Base-by-base conservation (phyloP, 768 basidiomycete genomes). In the Mycena floridula region DNA sequence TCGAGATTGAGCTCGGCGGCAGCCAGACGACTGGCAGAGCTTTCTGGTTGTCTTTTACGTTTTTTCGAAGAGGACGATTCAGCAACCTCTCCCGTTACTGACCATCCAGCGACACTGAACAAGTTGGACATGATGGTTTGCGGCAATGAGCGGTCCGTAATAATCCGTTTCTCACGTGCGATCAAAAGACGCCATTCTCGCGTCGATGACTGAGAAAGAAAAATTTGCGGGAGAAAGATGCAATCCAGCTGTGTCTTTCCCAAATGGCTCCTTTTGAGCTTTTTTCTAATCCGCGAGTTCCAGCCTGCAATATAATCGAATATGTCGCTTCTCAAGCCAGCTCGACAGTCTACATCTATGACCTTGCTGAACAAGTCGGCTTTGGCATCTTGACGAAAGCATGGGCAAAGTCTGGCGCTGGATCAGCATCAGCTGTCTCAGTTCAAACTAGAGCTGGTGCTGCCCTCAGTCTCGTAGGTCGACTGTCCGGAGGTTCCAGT, bases 391-490 rank as follows among this genome's bases (percentile, higher is more conserved):
- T 82, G 46, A 82, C 87, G 25, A 85, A 81, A 56, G 70, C 76
- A 40, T 86, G 83, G 82, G 64, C 76, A 3, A 60, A 70, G 15
- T 56, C 69, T 3, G 58, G 57, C 27, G 50, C 60, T 25, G 59
- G 64, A 15, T 66, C 76, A 1, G 74, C 80, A 0, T 67, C 77
- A 15, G 77, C 87, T 5, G 71, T 86, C 35, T 67, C 77, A 42
- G 68, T 90, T 50, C 90, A 95, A 67, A 90, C 88, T 20, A 73
- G 92, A 47, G 74, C 83, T 5, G 92, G 92, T 38, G 90, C 92
- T 15, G 92, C 92, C 7, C 63, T 91, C 46, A 76, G 77, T 54
- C 69, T 94, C 51, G 74, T 88, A 44, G 88, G 93, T 26, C 70
- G 89, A 41, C 67, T 92, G 40, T 88, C 85, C 6, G 83, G 88